Evolutionary conservation across 148 eudicot genomes (phyloP).

Genomic region (Cornus florida): DNA sequence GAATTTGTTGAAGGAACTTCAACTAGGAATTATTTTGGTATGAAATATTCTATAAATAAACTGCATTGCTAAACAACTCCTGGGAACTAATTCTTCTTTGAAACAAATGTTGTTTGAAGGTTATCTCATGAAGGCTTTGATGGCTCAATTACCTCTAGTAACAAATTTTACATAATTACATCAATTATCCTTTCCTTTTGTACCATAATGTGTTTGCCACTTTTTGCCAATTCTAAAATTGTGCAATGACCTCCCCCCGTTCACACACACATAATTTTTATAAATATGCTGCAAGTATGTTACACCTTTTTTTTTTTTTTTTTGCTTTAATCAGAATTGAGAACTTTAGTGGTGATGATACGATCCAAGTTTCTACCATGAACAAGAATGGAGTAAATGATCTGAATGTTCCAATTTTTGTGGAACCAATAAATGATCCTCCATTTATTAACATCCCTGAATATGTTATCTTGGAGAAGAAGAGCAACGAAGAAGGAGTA

Average conservation of each 20-base stretch:
- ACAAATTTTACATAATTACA: not conserved
- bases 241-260: not conserved
- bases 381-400: constrained; percentile 63
- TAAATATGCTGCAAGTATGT: not conserved
- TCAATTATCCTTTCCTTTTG: not conserved
- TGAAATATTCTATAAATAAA: too few species aligned
- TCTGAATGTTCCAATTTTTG: constrained; percentile 57
- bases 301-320: constrained; percentile 11
- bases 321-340: constrained; percentile 48
- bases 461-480: constrained; percentile 53
- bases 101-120: not conserved
- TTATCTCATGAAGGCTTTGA: not conserved
- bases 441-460: constrained; percentile 67
- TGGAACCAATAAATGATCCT: constrained; percentile 87
- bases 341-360: constrained; percentile 71
- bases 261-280: not conserved
- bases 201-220: not conserved
- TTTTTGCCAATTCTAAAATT: not conserved
- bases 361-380: constrained; percentile 51
- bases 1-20: not conserved
- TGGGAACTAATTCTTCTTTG: not conserved
- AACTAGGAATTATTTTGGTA: not conserved
- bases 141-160: not conserved
- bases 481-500: constrained; percentile 38
- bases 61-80: not conserved